Percentiles rank a stretch among this genome's conserved stretches.
Evolutionary conservation across 805 yeast genomes (phyloP).

Genomic region (Wickerhamomyces silvicola): DNA sequence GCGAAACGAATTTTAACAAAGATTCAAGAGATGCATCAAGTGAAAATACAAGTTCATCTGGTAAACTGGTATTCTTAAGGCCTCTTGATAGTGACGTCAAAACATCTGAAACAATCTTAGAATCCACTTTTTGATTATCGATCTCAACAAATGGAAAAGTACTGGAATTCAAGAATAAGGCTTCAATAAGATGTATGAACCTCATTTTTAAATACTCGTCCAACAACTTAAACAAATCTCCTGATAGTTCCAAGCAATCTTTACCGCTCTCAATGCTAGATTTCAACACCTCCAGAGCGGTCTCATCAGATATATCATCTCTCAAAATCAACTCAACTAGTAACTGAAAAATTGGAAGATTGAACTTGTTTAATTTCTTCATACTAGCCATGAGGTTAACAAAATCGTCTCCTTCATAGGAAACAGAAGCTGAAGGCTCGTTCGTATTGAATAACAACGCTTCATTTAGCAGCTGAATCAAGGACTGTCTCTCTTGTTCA

Average conservation of each 20-base stretch:
- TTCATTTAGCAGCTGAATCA: constrained; percentile 8
- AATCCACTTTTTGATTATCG: constrained; percentile 7
- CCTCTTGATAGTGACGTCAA: constrained; percentile 16
- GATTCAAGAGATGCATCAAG: constrained; percentile 35
- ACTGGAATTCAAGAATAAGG: constrained; percentile 34
- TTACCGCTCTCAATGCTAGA: constrained; percentile 5
- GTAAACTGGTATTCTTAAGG: constrained; percentile 6
- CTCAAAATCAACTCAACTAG: constrained; percentile 26
- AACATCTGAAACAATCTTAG: constrained; percentile 11
- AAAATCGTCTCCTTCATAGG: not conserved
- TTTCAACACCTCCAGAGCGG: constrained; percentile 8
- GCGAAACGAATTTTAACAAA: constrained; percentile 20
- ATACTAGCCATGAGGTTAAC: constrained; percentile 17
- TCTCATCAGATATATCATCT: constrained; percentile 6
- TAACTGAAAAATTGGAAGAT: constrained; percentile 36
- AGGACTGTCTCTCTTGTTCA: not conserved
- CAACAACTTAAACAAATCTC: constrained; percentile 34
- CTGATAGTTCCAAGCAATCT: constrained; percentile 17
- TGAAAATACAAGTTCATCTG: constrained; percentile 35
- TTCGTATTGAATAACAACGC: constrained; percentile 1
- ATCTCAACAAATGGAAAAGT: constrained; percentile 28
- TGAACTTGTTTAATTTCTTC: constrained; percentile 29
- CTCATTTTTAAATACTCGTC: constrained; percentile 25
- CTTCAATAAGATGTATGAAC: constrained; percentile 32
- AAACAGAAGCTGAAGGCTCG: not conserved